Evolutionary conservation across 176 grass and related monocot species (phyloP), one percentile per base, ranked within the genome.

Genomic region (Oropetium thomaeum): DNA sequence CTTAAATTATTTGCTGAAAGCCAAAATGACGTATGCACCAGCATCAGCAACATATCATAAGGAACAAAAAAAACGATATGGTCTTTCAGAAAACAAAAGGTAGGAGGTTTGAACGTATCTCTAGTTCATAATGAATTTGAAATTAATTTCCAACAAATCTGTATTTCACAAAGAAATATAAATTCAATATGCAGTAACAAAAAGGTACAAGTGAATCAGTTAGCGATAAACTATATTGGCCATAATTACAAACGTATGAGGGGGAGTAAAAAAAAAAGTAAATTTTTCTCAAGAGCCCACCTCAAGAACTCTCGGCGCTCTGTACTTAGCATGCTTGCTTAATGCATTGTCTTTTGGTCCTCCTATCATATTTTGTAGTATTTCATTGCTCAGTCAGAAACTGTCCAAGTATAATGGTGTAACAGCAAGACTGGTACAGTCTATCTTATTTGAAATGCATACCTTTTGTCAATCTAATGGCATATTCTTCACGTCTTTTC

Each of bases 291-390:
- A 39, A 14, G 22, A 17, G 48, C 35, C 29, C 12, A 88, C 86
- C 86, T 88, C 86, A 70, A 88, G 86, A 76, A 88, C 81, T 84
- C 49, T 88, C 7, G 76, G 86, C 37, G 71, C 76, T 78, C 65
- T 80, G 49, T 55, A 31, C 29, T 70, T 65, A 58, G 33, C 40
- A 58, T 66, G 51, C 40, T 59, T 14, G 39, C 20, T 53, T 29
- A 71, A 39, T 62, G 52, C 11, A 15, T 22, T 34, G 8, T 74
- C 61, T 34, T 53, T 11, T 34, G 32, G 39, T 69, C 32, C 40
- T 61, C 48, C 42, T 54, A 37, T 58, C 16, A 44, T 10, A 63
- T 83, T 59, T 62, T 58, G 61, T 0, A 22, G 79, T 40, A 69
- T 37, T 74, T 87, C 52, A 74, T 42, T 71, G 37, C 28, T 59